Evolutionary conservation across 352 stramenopile genomes (phyloP), one percentile per base, ranked within the genome.

Genomic region (Globisporangium paroecandrum): DNA sequence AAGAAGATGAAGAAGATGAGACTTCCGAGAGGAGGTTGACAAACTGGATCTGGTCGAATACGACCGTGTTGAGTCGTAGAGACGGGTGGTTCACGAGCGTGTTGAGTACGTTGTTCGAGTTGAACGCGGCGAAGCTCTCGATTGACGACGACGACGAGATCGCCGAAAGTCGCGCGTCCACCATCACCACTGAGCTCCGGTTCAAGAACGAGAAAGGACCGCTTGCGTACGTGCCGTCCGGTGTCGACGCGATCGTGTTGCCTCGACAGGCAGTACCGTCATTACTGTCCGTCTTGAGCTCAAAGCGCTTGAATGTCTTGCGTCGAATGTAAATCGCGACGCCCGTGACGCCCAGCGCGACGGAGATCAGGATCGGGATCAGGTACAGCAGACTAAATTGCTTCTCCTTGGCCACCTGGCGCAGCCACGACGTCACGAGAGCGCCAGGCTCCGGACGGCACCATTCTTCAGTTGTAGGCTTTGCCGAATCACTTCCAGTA

Each of bases 21-120:
- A 74, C 13, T 7, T 51, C 54, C 1, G 69, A 68, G 3, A 83
- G 68, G 3, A 78, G 53, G 27, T 77, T 69, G 24, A 71, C 58
- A 22, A 82, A 82, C 63, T 73, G 69, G 24, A 87, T 65, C 43
- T 72, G 58, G 4, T 78, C 65, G 68, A 81, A 87, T 2, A 58
- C 38, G n/a, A 86, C 68, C 12, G 71, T 65, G 4, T 56, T 62
- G 24, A 72, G 36, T 18, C 73, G 66, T 25, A 82, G 38, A 7
- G 65, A 34, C 38, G 71, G 65, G 20, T 76, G 65, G 36, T 72
- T 75, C 20, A 68, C 29, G 36, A 83, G 55, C 34, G 68, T 60
- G 41, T 70, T 65, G 15, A 81, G 53, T 10, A 75, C 49, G 1
- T 18, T n/a, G 34, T 68, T 60, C 34, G 56, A 9, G 62, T 67